Conservation (phyloP, 768 basidiomycete species). For the Mycena leptocephala region DNA sequence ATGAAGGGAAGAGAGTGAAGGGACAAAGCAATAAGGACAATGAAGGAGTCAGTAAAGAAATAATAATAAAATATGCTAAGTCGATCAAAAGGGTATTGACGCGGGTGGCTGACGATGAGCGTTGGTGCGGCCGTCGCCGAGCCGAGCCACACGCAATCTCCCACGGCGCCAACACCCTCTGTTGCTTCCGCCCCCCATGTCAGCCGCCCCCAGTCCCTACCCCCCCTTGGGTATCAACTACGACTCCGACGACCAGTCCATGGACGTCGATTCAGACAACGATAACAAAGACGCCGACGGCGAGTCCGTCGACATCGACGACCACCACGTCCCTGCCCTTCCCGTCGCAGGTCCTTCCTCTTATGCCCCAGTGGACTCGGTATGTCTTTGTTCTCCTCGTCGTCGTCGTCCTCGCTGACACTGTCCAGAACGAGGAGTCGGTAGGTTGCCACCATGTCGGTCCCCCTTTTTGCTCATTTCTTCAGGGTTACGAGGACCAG, state of each 20-base stretch:
- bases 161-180: background rate
- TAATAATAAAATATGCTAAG: background rate
- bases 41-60: background rate
- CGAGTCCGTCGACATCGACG: conserved; percentile 75
- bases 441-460: conserved; percentile 58
- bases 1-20: background rate
- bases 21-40: no score
- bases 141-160: background rate
- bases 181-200: conserved; percentile 40
- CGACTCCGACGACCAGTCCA: conserved; percentile 69
- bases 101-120: background rate
- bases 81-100: background rate
- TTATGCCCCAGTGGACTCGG: conserved; percentile 55
- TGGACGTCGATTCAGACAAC: conserved; percentile 47
- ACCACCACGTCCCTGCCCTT: conserved; percentile 53
- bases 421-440: conserved; percentile 69
- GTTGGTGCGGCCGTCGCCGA: background rate
- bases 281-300: conserved; percentile 67
- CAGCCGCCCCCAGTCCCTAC: conserved; percentile 50
- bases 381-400: conserved; percentile 47
- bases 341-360: conserved; percentile 57
- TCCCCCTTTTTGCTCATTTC: conserved; percentile 39
- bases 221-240: conserved; percentile 70
- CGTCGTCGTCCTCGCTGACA: conserved; percentile 25
- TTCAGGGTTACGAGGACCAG: conserved; percentile 67